phyloP scores from a whole-genome alignment of 1,139 yeast species.

The Suhomyces maxii region DNA sequence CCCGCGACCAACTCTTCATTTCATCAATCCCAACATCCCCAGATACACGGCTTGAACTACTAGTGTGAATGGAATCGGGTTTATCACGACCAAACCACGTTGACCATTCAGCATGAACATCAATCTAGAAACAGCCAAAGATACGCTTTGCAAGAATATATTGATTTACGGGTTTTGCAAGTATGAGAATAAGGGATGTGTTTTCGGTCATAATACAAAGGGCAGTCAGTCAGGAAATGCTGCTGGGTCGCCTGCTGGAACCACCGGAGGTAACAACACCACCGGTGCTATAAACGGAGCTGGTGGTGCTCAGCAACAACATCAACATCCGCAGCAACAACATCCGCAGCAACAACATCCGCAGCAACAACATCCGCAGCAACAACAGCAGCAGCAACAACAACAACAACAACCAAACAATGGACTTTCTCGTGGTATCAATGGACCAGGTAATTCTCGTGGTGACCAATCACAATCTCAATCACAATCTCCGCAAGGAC shows the following conservation, averaged over 20 bases:
- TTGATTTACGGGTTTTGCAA: constrained; percentile 88
- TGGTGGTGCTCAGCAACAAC: background rate
- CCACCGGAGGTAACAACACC: constrained; percentile 2
- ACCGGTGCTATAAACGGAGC: background rate
- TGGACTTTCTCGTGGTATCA: constrained; percentile 1
- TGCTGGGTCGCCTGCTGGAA: background rate
- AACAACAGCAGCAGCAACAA: background rate
- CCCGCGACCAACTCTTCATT: background rate
- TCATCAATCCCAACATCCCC: background rate
- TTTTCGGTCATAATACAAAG: constrained; percentile 63
- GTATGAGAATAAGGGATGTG: constrained; percentile 86
- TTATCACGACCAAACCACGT: background rate
- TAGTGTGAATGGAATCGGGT: background rate
- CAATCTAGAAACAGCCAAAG: constrained; percentile 60
- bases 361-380: background rate
- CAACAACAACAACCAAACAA: background rate
- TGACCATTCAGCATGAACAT: constrained; percentile 33
- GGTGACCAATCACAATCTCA: background rate
- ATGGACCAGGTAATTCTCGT: too few species aligned
- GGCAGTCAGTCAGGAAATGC: constrained; percentile 12
- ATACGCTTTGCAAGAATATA: constrained; percentile 82
- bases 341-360: background rate
- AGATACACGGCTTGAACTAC: background rate
- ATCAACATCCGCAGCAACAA: constrained; percentile 1
- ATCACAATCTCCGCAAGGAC: constrained; percentile 3